Percentiles rank a stretch among this genome's conserved stretches.
These are phyloP conservation scores for Sphaerulina musiva DNA, from an alignment of 2,329 filamentous ascomycete species.

Conservation along the genomic window DNA sequence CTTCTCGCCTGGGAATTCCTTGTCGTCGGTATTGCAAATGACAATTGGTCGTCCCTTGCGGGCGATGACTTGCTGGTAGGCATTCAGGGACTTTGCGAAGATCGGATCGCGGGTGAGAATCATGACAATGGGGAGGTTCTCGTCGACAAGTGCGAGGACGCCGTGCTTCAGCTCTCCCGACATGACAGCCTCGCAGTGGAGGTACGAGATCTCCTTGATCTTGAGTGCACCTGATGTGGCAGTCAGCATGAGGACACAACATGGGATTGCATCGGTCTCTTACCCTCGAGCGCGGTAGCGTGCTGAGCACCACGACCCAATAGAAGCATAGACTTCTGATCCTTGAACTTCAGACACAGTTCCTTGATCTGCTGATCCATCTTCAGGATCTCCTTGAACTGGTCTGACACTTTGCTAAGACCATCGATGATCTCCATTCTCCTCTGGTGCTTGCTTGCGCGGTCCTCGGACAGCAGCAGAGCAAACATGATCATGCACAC, in stretches of 20 bases:
- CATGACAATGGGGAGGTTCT: slow-evolving; percentile 99
- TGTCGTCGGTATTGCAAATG: slow-evolving; percentile 87
- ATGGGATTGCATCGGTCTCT: not conserved
- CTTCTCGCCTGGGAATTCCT: slow-evolving; percentile 80
- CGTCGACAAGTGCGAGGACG: slow-evolving; percentile 92
- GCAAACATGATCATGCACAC: slow-evolving; percentile 99
- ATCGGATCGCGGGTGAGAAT: slow-evolving; percentile 93
- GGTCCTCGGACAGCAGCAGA: slow-evolving; percentile 89
- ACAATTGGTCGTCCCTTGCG: slow-evolving; percentile 94
- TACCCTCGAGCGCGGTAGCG: slow-evolving; percentile 87
- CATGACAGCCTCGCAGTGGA: slow-evolving; percentile 99
- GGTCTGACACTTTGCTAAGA: slow-evolving; percentile 74
- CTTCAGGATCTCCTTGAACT: slow-evolving; percentile 87
- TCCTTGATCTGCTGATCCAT: slow-evolving; percentile 92
- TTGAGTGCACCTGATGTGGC: slow-evolving; percentile 67
- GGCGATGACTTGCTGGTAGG: slow-evolving; percentile 98
- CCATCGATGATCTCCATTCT: slow-evolving; percentile 96
- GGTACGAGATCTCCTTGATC: slow-evolving; percentile 99
- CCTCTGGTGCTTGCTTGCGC: slow-evolving; percentile 85
- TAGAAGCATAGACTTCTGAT: slow-evolving; percentile 92
- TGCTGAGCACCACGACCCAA: slow-evolving; percentile 94
- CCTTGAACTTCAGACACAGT: slow-evolving; percentile 87
- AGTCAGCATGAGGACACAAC: slow-evolving; percentile 21
- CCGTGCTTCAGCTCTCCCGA: slow-evolving; percentile 99
- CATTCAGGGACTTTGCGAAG: slow-evolving; percentile 98